These are phyloP conservation scores for Curvularia hawaiiensis DNA, from an alignment of 2,329 filamentous ascomycete species.

Conservation along the genomic window DNA sequence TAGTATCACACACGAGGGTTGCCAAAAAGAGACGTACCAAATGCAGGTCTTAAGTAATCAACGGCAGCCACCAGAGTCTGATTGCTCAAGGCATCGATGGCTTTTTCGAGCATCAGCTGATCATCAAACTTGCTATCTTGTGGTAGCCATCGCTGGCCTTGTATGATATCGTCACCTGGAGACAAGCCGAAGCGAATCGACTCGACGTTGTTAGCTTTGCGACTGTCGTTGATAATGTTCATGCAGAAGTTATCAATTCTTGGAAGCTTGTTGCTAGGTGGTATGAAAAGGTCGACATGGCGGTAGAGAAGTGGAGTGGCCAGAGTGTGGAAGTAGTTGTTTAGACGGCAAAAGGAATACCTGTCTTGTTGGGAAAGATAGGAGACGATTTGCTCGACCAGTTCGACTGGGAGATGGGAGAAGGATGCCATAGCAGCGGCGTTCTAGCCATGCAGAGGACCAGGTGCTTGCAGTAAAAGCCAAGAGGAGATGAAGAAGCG, in stretches of 20 bases:
- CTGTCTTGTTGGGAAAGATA: conserved; percentile 27
- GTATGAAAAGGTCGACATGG: conserved; percentile 31
- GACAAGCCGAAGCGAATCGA: conserved; percentile 29
- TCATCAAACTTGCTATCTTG: conserved; percentile 22
- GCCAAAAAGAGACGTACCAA: conserved; percentile 8
- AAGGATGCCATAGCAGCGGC: conserved; percentile 26
- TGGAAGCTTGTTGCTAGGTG: conserved; percentile 22
- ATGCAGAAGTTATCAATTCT: conserved; percentile 35
- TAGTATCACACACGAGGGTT: not conserved
- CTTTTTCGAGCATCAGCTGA: conserved; percentile 15
- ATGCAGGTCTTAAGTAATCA: conserved; percentile 26
- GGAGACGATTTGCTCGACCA: conserved; percentile 30
- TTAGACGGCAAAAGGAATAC: conserved; percentile 20
- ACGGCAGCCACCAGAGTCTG: conserved; percentile 22
- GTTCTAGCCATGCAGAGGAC: not conserved
- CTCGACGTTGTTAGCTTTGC: conserved; percentile 25
- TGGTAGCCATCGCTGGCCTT: conserved; percentile 26
- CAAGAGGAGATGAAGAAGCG: not conserved
- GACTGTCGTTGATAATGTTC: conserved; percentile 23
- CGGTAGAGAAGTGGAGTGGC: conserved; percentile 29
- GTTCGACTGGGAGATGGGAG: conserved; percentile 28
- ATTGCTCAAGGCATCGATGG: conserved; percentile 17
- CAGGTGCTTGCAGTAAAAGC: not conserved
- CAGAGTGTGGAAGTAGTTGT: conserved; percentile 19
- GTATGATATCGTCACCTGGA: conserved; percentile 14